Conservation (phyloP, 257 asterid genomes). For the Solanum bukasovii region DNA sequence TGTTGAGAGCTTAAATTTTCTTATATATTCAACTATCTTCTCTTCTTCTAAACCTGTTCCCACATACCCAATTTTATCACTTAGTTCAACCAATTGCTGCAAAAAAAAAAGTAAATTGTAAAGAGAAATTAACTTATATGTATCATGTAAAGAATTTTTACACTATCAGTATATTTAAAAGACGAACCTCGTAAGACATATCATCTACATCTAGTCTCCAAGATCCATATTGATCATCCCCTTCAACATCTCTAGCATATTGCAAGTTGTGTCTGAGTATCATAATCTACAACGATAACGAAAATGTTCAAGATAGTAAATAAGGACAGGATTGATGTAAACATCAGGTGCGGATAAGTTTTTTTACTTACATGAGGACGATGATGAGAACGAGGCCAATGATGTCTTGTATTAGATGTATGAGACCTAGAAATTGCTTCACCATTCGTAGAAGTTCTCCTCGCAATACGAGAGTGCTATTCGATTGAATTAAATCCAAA, state of each 20-base stretch:
- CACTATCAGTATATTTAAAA: not conserved
- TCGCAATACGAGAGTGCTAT: not conserved
- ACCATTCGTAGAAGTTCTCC: not conserved
- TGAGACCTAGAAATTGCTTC: not conserved
- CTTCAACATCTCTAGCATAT: conserved; percentile 12
- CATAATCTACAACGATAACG: conserved; percentile 12
- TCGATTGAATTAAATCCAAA: not conserved
- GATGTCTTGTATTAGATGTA: not conserved
- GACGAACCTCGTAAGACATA: conserved; percentile 49
- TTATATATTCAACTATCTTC: conserved; percentile 27
- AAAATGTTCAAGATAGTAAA: not conserved
- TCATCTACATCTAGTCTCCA: conserved; percentile 51
- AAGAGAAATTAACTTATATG: not conserved
- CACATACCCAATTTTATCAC: conserved; percentile 48
- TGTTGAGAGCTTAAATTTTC: conserved; percentile 16
- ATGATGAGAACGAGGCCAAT: not conserved
- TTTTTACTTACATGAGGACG: not conserved
- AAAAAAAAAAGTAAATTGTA: not conserved
- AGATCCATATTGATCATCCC: conserved; percentile 19
- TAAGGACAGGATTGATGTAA: not conserved
- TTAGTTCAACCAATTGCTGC: conserved; percentile 51
- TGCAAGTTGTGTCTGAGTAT: conserved; percentile 22
- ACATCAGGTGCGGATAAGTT: not conserved
- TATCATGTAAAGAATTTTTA: not conserved
- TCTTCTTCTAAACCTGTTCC: conserved; percentile 46